Conservation (phyloP, 805 yeast genomes). For the Starmerella vitae region DNA sequence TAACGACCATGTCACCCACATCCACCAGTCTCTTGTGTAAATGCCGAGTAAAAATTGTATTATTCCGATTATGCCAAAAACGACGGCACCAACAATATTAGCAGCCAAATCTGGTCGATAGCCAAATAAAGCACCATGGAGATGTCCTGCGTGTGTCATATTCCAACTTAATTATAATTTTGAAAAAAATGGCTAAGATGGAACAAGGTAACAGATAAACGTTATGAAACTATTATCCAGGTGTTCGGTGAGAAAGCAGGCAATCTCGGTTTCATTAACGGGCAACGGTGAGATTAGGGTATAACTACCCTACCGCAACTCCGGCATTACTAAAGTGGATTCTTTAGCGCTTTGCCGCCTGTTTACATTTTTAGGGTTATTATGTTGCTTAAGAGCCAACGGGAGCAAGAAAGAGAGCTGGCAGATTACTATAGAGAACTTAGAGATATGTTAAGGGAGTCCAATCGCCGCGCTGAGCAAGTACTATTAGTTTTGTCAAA, state of each 20-base stretch:
- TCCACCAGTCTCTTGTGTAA: conserved; percentile 49
- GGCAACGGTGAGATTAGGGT: too few relatives aligned
- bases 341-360: too few relatives aligned
- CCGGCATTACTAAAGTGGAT: too few relatives aligned
- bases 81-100: conserved; percentile 42
- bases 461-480: conserved; percentile 8
- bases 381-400: too few relatives aligned
- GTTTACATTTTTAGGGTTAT: too few relatives aligned
- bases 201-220: too few relatives aligned
- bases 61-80: conserved; percentile 38
- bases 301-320: too few relatives aligned
- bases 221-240: too few relatives aligned
- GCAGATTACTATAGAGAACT: background rate
- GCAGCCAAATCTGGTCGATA: conserved; percentile 40
- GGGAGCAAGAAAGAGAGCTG: too few relatives aligned
- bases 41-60: conserved; percentile 34
- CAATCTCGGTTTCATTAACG: too few relatives aligned
- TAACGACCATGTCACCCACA: conserved; percentile 41
- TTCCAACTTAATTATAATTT: background rate
- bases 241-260: too few relatives aligned
- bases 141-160: background rate
- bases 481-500: conserved; percentile 1
- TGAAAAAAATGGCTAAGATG: background rate
- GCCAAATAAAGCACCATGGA: conserved; percentile 9
- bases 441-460: background rate